Evolutionary conservation across 2,329 filamentous ascomycete genomes (phyloP), one percentile per base, ranked within the genome.

Genomic region (Cadophora malorum): DNA sequence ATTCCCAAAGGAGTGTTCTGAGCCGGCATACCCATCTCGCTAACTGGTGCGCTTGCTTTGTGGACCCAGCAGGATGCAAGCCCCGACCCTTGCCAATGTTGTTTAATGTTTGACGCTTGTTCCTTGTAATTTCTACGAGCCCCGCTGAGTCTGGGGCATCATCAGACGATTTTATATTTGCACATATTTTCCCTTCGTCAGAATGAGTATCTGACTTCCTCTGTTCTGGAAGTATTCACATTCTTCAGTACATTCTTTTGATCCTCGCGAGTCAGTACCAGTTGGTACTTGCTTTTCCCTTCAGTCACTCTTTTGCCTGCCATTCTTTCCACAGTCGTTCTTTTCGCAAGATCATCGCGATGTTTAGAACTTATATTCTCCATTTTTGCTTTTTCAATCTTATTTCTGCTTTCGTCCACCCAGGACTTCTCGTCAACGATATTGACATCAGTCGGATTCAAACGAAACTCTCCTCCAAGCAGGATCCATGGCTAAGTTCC

Each of bases 341-440:
- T 2, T 28, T 28, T 28, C 28, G 28, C 28, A 28, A 28, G 28
- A 5, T 45, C 16, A 16, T 6, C 41, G 19, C 12, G 14, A 45
- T 45, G 41, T 16, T 45, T 19, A 45, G 16, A 45, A 16, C 41
- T 19, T 45, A 16, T 45, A 10, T 45, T 45, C 41, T 45, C 41
- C 41, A 45, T 16, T 16, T 19, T 6, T 45, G 12, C 41, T 45
- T 45, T 14, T 19, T 45, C 12, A 45, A 10, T 14, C 41, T 45
- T 45, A 6, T 19, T 3, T 65, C 63, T 47, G 33, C 38, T 19
- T 65, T 65, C 35, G 63, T 65, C 14, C 63, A 65, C n/a, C 63
- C 63, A 7, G 63, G 63, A 31, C 50, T 65, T 47, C 25, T 65
- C 2, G 52, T 49, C 41, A 59, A 33, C 3, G 19, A 35, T 33